phyloP scores from a whole-genome alignment of 2,329 filamentous ascomycete genomes.

The Rhinocladiella similis region DNA sequence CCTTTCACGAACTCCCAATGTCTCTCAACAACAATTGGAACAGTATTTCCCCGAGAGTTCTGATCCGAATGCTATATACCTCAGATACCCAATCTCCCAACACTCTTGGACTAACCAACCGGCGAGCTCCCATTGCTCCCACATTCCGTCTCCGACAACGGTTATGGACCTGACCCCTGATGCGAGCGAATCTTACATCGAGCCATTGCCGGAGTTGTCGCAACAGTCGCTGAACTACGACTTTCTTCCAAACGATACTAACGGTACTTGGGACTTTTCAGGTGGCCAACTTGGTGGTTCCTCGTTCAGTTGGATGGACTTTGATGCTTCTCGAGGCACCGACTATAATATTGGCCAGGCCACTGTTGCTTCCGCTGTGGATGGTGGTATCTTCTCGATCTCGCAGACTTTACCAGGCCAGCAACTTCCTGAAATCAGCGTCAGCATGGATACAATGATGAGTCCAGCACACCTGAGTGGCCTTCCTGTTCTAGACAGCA shows the following conservation, averaged over 20 bases:
- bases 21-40: constrained; percentile 23
- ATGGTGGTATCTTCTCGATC: neutral
- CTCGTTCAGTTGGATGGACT: constrained; percentile 23
- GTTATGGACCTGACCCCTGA: constrained; percentile 10
- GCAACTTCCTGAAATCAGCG: constrained; percentile 1
- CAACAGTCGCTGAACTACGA: constrained; percentile 10
- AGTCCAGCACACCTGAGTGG: constrained; percentile 3
- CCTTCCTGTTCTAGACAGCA: neutral
- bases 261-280: constrained; percentile 25
- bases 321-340: constrained; percentile 21
- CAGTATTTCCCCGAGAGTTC: constrained; percentile 19
- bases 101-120: constrained; percentile 25
- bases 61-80: constrained; percentile 23
- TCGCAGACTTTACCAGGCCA: neutral
- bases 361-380: constrained; percentile 18
- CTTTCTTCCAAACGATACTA: constrained; percentile 14
- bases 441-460: constrained; percentile 6
- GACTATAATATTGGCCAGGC: constrained; percentile 24
- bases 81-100: constrained; percentile 27
- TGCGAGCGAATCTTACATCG: constrained; percentile 2
- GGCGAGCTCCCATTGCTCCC: constrained; percentile 20
- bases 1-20: constrained; percentile 20
- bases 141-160: constrained; percentile 12
- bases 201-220: constrained; percentile 12
- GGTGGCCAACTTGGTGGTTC: constrained; percentile 17